Base-by-base conservation (phyloP, 2,329 filamentous ascomycete species). In the Pseudogymnoascus destructans region DNA sequence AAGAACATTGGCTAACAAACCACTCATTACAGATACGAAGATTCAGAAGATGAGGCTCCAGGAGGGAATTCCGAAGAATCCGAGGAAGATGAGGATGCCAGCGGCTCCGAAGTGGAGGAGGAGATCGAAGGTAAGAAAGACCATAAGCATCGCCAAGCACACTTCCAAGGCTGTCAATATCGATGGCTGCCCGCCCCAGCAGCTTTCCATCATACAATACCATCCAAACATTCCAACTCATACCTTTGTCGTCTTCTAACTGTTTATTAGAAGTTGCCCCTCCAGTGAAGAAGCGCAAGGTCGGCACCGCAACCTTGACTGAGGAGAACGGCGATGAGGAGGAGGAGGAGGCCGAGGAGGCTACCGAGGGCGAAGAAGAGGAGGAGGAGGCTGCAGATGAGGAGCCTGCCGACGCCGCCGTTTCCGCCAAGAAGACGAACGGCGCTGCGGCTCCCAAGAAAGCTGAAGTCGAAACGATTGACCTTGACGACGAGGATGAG, bases 21-120 rank as follows among this genome's bases (percentile, higher is more conserved):
- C 23, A 30, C 17, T 21, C 19, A 33, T 33, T 25, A 57, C 58
- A 67, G 66, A 46, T 67, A 67, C 52, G 65, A 73, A 62, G 69
- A 69, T 61, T 64, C 68, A 58, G 63, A 70, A 61, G 64, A 64
- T 57, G 63, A 67, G 58, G 66, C 67, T 61, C 61, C 63, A 59
- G 65, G 68, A 63, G 64, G 70, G 62, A 69, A 66, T 32, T 67
- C 69, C 59, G 71, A 73, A 17, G 67, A 71, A 23, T 70, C 72
- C 57, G 67, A 72, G 42, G 66, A 66, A 66, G 55, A 63, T 61
- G 61, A 58, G 59, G 57, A 21, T 46, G 23, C 36, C 49, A 23
- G 61, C 49, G 63, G 65, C 8, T 61, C 62, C 13, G 61, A 64
- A 59, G 59, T 64, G 52, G 60, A 67, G 54, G 61, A 27, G 49